phyloP scores from a whole-genome alignment of 495 filamentous ascomycete genomes.

The Penicillium canariense region DNA sequence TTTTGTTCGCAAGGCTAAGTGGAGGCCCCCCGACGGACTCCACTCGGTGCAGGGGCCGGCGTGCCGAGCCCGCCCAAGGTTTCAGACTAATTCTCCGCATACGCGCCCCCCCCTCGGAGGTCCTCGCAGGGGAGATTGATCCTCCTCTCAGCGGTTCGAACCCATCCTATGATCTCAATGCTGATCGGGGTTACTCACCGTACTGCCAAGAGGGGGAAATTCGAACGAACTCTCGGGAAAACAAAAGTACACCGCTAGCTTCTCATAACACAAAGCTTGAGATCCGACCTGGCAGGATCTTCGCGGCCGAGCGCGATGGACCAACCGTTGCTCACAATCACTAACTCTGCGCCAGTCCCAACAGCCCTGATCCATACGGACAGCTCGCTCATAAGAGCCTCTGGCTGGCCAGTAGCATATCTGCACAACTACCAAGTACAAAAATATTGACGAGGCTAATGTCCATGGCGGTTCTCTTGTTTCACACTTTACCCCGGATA shows the following conservation, averaged over 20 bases:
- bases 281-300: not conserved
- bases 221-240: not conserved
- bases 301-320: not conserved
- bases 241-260: no score
- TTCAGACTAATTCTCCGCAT: slow-evolving; percentile 25
- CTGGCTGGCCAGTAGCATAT: no score
- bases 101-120: slow-evolving; percentile 5
- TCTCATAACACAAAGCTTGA: not conserved
- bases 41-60: no score
- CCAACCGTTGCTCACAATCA: not conserved
- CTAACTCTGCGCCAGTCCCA: not conserved
- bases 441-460: not conserved
- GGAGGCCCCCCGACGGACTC: no score
- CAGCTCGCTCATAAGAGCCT: not conserved
- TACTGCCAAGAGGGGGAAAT: not conserved
- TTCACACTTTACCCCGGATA: not conserved
- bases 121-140: slow-evolving; percentile 5
- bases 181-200: not conserved
- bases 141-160: not conserved
- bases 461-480: not conserved
- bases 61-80: slow-evolving; percentile 19
- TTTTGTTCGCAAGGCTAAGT: not conserved
- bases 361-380: not conserved
- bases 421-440: not conserved
- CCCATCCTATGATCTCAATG: not conserved